Base-by-base conservation (phyloP, 1,284 basidiomycete genomes). In the Sutorius eximius region DNA sequence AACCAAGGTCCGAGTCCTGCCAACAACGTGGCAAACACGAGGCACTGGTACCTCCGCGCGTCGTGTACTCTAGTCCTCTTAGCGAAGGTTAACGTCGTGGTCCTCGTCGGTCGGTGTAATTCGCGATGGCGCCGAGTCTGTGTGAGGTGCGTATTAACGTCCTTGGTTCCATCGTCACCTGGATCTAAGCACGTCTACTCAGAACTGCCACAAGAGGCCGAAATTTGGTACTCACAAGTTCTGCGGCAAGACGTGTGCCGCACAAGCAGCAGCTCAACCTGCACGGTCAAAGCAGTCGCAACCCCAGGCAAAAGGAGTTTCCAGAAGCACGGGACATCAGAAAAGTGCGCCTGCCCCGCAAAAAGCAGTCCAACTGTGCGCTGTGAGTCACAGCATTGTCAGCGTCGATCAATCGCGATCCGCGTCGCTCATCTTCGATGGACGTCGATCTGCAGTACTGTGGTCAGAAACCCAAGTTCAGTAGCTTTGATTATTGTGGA, bases 231-330 rank as follows among this genome's bases (percentile, higher is more conserved):
- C 74, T 55, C 77, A 80, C 65, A 71, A 73, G 13, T 85, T 78
- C 59, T 86, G 83, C 60, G 79, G 82, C 34, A 83, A 81, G 71
- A 82, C 79, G 22, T 86, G 83, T 62, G 82, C 82, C 11, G 65
- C 69, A 32, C 77, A 81, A 63, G 82, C 77, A 33, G 58, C 58
- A 6, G 45, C 57, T 22, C 56, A 54, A 30, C 45, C 56, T 48
- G 48, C 50, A 20, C 44, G 32, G n/a, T 24, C 46, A 18, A 68
- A 46, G 29, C 62, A 52, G 24, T 29, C 57, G 24, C 63, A 62
- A 13, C 20, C 52, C 5, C 51, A 62, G 33, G 38, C 38, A 12
- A 69, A 52, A 47, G 45, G 43, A 34, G 53, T 33, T 29, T 48
- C 54, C 56, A 50, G 52, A 46, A 65, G 52, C 38, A 15, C 44